These are phyloP conservation scores for Colletotrichum tamarilloi DNA, from an alignment of 2,329 filamentous ascomycete species.

Conservation along the genomic window DNA sequence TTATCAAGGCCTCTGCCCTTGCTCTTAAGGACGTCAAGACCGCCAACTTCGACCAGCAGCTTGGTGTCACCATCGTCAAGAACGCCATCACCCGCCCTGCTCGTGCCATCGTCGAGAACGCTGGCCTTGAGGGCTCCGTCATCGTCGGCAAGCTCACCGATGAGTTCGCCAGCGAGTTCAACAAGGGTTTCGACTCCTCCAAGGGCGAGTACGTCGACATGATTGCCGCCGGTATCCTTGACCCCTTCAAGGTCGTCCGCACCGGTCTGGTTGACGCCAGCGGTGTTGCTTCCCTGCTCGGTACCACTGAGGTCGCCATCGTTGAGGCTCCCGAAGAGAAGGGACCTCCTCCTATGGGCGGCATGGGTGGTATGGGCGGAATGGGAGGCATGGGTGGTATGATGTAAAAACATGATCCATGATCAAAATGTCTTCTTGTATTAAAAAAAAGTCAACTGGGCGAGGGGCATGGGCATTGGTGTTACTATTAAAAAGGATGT, in stretches of 20 bases:
- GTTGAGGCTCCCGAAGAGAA: conserved; percentile 97
- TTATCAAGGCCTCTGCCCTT: conserved; percentile 96
- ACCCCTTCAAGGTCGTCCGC: conserved; percentile 99
- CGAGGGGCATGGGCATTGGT: conserved; percentile 62
- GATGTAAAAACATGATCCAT: conserved; percentile 60
- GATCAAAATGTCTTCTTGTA: conserved; percentile 38
- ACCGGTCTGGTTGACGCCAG: conserved; percentile 95
- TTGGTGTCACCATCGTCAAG: conserved; percentile 97
- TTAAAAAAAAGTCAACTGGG: conserved; percentile 44
- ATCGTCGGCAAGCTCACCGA: conserved; percentile 98
- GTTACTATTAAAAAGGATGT: conserved; percentile 53
- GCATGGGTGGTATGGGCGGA: conserved; percentile 76
- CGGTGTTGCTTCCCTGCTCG: conserved; percentile 95
- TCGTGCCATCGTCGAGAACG: conserved; percentile 96
- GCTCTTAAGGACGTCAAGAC: conserved; percentile 86
- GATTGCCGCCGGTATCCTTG: conserved; percentile 96
- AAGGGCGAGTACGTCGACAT: conserved; percentile 99
- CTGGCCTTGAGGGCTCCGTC: conserved; percentile 93
- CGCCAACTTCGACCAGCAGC: conserved; percentile 98
- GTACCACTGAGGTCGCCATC: conserved; percentile 97
- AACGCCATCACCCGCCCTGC: conserved; percentile 97
- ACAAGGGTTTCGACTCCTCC: conserved; percentile 96
- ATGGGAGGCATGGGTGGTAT: conserved; percentile 72
- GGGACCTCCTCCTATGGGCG: conserved; percentile 69
- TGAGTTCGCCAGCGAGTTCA: conserved; percentile 92